Evolutionary conservation across 208 protist species (phyloP), one percentile per base, ranked within the genome.

Genomic region (Strigomonas galati): DNA sequence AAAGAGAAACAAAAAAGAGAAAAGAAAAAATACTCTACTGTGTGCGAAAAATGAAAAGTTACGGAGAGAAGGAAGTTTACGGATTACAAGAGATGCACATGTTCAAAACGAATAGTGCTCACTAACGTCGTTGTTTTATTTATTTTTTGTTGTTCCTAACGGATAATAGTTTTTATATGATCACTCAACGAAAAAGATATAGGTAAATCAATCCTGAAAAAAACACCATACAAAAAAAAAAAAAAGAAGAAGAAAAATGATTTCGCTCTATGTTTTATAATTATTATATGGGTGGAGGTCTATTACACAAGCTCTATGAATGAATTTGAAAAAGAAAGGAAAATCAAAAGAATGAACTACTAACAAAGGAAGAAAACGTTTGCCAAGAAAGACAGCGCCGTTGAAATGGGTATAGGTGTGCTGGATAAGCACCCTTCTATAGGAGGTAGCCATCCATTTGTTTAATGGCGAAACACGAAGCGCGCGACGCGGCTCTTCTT

Each of bases 401-500:
- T n/a, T n/a, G n/a, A n/a, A n/a, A n/a, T n/a, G n/a, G n/a, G n/a
- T n/a, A n/a, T n/a, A n/a, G 35, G 10, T 14, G 44, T 51, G 10
- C 5, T 51, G 44, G n/a, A n/a, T 15, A 3, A 2, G n/a, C 44
- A 9, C 23, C 12, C 2, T 30, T 57, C 17, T 53, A 53, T 53
- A 15, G 23, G 6, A 53, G 5, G 19, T 48, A n/a, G 43, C 14
- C 17, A 10, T 48, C 23, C 31, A 12, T 43, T 35, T 9, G 57
- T 51, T 74, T 60, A 84, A 52, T 66, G 52, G 7, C 55, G 57
- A 59, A 92, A 92, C 40, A 87, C 76, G 56, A 92, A 83, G 15
- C 70, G 80, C 0, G 79, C 86, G 2, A 69, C 82, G 9, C 85
- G 63, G 32, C 69, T 82, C 23, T 74, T 73, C 68, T 85, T 87